Evolutionary conservation across 352 stramenopile species (phyloP).

Genomic region (Phytopythium kandeliae): DNA sequence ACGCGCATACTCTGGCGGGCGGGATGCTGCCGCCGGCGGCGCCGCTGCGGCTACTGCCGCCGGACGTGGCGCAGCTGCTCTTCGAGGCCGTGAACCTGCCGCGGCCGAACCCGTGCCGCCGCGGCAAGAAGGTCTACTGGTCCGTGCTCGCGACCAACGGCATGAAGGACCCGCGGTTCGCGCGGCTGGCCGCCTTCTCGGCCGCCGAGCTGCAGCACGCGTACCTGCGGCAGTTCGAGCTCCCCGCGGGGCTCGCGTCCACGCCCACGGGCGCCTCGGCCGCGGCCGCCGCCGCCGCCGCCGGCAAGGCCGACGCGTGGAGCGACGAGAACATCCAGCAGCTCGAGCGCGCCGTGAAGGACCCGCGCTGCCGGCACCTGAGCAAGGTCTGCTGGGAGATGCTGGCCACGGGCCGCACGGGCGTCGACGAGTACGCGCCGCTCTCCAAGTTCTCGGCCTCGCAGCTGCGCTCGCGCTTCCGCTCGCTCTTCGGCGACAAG

Average conservation of each 20-base stretch:
- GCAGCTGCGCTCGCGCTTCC: constrained; percentile 71
- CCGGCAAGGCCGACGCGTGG: constrained; percentile 57
- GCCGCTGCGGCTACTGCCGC: constrained; percentile 37
- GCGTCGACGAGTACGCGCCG: constrained; percentile 63
- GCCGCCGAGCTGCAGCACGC: constrained; percentile 62
- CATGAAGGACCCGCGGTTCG: constrained; percentile 63
- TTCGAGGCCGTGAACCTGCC: constrained; percentile 71
- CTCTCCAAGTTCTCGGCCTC: constrained; percentile 72
- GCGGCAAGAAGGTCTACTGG: constrained; percentile 75
- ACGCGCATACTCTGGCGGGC: no score
- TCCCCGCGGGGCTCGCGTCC: constrained; percentile 13
- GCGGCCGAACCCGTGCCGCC: constrained; percentile 64
- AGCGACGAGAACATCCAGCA: constrained; percentile 65
- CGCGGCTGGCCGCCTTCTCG: constrained; percentile 50
- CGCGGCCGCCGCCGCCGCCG: constrained; percentile 10
- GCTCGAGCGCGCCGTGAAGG: constrained; percentile 61
- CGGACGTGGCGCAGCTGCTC: constrained; percentile 50
- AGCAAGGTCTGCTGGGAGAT: constrained; percentile 81
- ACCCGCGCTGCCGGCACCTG: constrained; percentile 63
- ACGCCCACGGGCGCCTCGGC: constrained; percentile 14
- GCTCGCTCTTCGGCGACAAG: constrained; percentile 74
- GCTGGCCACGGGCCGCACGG: constrained; percentile 59
- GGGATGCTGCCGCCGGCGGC: no score
- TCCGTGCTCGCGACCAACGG: constrained; percentile 57
- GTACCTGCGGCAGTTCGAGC: constrained; percentile 61